Conservation (phyloP, 148 eudicot species). For the Pouteria glomerata region DNA sequence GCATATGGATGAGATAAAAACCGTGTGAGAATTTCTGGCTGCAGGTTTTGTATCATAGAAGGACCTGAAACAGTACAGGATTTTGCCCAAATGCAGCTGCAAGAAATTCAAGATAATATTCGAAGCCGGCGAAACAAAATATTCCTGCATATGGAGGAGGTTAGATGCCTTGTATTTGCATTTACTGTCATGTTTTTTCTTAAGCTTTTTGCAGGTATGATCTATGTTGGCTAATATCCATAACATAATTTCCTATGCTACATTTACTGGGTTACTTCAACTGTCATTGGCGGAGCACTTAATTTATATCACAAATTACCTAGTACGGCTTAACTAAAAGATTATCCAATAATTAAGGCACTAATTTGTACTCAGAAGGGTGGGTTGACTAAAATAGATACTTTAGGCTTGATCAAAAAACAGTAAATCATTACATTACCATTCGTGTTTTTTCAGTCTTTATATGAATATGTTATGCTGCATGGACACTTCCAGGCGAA, state of each 20-base stretch:
- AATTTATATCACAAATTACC: too few relatives aligned
- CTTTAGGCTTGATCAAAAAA: too few relatives aligned
- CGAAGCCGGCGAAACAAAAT: conserved; percentile 85
- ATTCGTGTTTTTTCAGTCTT: not conserved
- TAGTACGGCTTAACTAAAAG: too few relatives aligned
- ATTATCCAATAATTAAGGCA: not conserved
- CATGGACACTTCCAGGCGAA: not conserved
- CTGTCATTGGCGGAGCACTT: too few relatives aligned
- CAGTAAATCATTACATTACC: not conserved
- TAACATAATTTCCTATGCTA: too few relatives aligned
- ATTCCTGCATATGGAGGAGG: conserved; percentile 96
- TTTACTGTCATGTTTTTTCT: not conserved
- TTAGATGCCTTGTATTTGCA: conserved; percentile 17
- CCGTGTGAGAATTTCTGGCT: conserved; percentile 10
- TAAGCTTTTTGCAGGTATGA: not conserved
- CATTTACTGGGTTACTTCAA: too few relatives aligned
- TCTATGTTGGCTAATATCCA: too few relatives aligned
- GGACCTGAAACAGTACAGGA: conserved; percentile 98
- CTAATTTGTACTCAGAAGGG: too few relatives aligned
- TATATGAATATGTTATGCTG: not conserved
- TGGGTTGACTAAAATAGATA: too few relatives aligned
- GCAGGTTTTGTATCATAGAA: conserved; percentile 93
- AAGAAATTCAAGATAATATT: conserved; percentile 82
- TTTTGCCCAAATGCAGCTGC: conserved; percentile 81
- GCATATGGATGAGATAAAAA: too few relatives aligned